Evolutionary conservation across 768 basidiomycete genomes (phyloP).

Genomic region (Leucogyrophana mollusca): DNA sequence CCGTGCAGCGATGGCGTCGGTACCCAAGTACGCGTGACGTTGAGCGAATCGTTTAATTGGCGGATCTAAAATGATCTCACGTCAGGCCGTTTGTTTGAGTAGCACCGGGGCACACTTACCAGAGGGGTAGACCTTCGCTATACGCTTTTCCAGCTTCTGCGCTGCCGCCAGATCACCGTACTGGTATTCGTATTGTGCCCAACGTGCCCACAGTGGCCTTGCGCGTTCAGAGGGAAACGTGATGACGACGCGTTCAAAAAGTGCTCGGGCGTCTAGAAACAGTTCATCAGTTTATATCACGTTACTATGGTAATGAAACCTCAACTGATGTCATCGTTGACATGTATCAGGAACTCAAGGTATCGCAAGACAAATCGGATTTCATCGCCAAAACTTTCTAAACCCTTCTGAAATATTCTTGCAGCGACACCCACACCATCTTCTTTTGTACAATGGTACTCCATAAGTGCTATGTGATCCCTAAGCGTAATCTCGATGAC

Average conservation of each 20-base stretch:
- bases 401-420: constrained; percentile 90
- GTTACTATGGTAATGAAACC: constrained; percentile 1
- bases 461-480: constrained; percentile 76
- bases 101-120: constrained; percentile 45
- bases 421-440: constrained; percentile 72
- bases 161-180: constrained; percentile 90
- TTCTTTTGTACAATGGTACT: constrained; percentile 87
- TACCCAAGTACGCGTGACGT: constrained; percentile 66
- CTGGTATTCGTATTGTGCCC: constrained; percentile 94
- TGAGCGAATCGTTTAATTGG: constrained; percentile 91
- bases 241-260: constrained; percentile 87
- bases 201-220: constrained; percentile 90
- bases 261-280: constrained; percentile 81
- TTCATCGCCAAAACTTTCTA: constrained; percentile 81
- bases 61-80: constrained; percentile 55
- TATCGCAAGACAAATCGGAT: constrained; percentile 86
- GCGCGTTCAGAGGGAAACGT: constrained; percentile 79
- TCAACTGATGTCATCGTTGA: constrained; percentile 96
- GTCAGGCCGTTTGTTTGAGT: background rate
- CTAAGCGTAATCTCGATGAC: constrained; percentile 4
- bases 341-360: constrained; percentile 87
- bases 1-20: constrained; percentile 84
- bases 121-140: constrained; percentile 82
- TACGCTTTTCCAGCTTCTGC: constrained; percentile 85
- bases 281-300: constrained; percentile 8